Conservation (phyloP, 441 rosid genomes). For the Mallotus japonicus region DNA sequence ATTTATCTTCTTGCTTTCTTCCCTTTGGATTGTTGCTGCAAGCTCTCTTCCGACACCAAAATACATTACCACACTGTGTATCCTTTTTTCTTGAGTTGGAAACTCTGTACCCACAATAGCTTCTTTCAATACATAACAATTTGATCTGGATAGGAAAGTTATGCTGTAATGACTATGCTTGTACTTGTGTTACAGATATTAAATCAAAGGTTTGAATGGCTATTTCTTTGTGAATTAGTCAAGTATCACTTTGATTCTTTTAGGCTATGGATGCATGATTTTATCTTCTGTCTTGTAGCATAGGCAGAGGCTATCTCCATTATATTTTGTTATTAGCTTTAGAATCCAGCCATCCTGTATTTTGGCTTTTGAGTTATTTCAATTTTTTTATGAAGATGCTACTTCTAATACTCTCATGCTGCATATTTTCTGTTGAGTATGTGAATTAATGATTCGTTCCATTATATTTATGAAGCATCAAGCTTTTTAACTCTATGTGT, state of each 20-base stretch:
- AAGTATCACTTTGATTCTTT: not conserved
- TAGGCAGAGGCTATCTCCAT: not conserved
- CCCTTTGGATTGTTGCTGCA: constrained; percentile 16
- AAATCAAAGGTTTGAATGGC: not conserved
- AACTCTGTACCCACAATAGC: constrained; percentile 25
- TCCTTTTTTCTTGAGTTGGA: not conserved
- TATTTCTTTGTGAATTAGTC: not conserved
- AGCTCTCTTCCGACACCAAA: constrained; percentile 25
- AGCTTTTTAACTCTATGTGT: not conserved
- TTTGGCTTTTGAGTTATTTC: not conserved
- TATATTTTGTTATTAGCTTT: not conserved
- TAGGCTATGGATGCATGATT: not conserved
- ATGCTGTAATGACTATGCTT: constrained; percentile 1
- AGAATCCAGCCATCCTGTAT: not conserved
- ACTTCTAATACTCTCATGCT: not conserved
- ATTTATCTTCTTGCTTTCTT: not conserved
- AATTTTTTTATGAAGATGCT: not conserved
- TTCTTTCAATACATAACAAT: constrained; percentile 17
- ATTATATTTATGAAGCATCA: not conserved
- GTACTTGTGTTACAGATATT: not conserved
- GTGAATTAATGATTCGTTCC: no score
- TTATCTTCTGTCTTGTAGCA: not conserved
- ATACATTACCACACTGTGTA: constrained; percentile 25
- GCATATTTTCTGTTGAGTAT: no score
- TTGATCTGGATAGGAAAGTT: constrained; percentile 15